Conservation (phyloP, 441 rosid genomes). For the Sinapis alba region DNA sequence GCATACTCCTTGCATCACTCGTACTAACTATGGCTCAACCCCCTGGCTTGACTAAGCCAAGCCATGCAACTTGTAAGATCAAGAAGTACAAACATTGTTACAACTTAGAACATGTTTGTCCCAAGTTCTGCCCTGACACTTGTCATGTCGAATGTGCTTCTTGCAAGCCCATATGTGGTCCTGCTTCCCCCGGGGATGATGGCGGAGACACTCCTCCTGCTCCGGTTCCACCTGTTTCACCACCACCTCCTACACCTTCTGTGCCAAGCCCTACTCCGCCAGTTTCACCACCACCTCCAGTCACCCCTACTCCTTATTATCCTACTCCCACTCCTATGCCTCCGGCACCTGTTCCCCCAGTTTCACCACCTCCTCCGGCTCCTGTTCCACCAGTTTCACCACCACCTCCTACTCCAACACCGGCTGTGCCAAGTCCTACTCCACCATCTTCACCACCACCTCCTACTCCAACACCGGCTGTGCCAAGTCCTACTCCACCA, state of each 20-base stretch:
- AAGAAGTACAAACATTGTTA: constrained; percentile 53
- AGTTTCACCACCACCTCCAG: not conserved
- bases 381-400: not conserved
- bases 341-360: not conserved
- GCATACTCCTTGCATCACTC: constrained; percentile 39
- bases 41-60: constrained; percentile 55
- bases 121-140: constrained; percentile 49
- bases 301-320: not conserved
- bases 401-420: not conserved
- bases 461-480: not conserved
- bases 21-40: constrained; percentile 43
- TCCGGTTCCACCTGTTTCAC: not conserved
- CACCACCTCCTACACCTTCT: not conserved
- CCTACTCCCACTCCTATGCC: constrained; percentile 2
- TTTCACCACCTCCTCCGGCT: not conserved
- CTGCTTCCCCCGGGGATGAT: constrained; percentile 27
- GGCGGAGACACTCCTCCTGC: not conserved
- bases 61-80: constrained; percentile 46
- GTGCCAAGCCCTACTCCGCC: not conserved
- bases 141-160: constrained; percentile 55
- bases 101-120: constrained; percentile 55
- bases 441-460: not conserved
- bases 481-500: not conserved
- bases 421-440: not conserved
- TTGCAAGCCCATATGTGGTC: constrained; percentile 49